Conservation (phyloP, 495 filamentous ascomycete species). For the Penicillium coprophilum region DNA sequence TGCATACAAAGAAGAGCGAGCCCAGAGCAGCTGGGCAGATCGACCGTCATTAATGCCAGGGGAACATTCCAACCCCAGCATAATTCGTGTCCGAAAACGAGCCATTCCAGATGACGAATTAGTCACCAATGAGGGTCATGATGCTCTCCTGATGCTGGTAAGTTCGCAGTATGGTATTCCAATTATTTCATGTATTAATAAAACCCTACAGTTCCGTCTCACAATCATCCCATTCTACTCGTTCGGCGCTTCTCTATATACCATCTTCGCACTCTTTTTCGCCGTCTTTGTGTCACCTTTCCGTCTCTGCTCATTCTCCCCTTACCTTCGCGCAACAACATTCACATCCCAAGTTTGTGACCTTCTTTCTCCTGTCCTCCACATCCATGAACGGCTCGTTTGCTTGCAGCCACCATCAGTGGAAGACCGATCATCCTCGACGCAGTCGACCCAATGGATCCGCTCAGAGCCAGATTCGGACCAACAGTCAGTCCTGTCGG, state of each 20-base stretch:
- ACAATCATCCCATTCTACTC: constrained; percentile 50
- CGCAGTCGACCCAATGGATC: constrained; percentile 38
- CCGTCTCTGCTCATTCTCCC: constrained; percentile 41
- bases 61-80: constrained; percentile 30
- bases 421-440: constrained; percentile 34
- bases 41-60: constrained; percentile 45
- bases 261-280: constrained; percentile 42
- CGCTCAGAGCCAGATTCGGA: constrained; percentile 29
- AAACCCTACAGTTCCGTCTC: constrained; percentile 45
- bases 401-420: constrained; percentile 27
- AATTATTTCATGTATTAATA: neutral
- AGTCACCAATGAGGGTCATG: constrained; percentile 29
- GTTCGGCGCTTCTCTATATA: constrained; percentile 42
- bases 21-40: constrained; percentile 39
- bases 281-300: constrained; percentile 45
- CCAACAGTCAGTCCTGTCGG: constrained; percentile 16
- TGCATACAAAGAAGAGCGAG: constrained; percentile 36
- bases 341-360: constrained; percentile 41
- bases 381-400: constrained; percentile 45
- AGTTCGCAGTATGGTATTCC: constrained; percentile 6
- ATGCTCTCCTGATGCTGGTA: constrained; percentile 45
- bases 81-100: constrained; percentile 35
- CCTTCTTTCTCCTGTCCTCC: constrained; percentile 43
- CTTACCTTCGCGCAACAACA: constrained; percentile 39
- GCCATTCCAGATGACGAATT: constrained; percentile 25